Evolutionary conservation across 352 stramenopile species (phyloP).

Genomic region (Pythium aristosporum): DNA sequence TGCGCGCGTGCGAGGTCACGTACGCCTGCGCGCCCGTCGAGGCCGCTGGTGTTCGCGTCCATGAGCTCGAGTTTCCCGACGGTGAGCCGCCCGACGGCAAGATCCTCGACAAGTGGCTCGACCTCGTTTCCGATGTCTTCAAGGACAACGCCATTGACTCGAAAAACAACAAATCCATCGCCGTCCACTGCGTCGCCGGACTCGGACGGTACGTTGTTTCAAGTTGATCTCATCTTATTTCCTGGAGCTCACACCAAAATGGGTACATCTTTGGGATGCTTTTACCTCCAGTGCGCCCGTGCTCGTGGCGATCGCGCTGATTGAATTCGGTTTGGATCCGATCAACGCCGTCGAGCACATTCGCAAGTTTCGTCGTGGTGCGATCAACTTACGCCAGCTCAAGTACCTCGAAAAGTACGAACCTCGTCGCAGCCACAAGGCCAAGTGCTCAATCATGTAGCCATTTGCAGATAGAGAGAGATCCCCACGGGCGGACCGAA

Average conservation of each 20-base stretch:
- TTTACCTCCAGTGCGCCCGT: conserved; percentile 86
- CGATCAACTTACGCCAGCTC: conserved; percentile 98
- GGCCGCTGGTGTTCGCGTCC: conserved; percentile 89
- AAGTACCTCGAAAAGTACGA: conserved; percentile 97
- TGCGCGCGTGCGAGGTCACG: conserved; percentile 95
- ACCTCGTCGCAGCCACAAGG: conserved; percentile 64
- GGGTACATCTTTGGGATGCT: conserved; percentile 14
- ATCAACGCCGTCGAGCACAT: conserved; percentile 98
- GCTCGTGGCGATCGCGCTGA: conserved; percentile 97
- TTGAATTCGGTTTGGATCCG: conserved; percentile 95
- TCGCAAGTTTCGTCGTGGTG: conserved; percentile 90
- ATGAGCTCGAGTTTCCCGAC: conserved; percentile 97
- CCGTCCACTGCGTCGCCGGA: conserved; percentile 97
- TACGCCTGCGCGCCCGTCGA: conserved; percentile 92
- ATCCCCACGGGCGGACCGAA: background rate
- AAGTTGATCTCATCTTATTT: background rate
- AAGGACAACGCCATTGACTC: conserved; percentile 77
- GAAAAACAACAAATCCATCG: conserved; percentile 89
- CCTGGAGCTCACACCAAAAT: conserved; percentile 6
- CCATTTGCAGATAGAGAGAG: conserved; percentile 1
- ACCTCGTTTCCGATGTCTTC: conserved; percentile 94
- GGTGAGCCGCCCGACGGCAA: conserved; percentile 91
- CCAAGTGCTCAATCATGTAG: conserved; percentile 85
- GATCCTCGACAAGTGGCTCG: conserved; percentile 94
- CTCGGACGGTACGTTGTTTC: conserved; percentile 83